A percentile compares a stretch with the other conserved stretches of the same genome.
Evolutionary conservation across 2,329 filamentous ascomycete species (phyloP).

Genomic region (Fusarium sp.): DNA sequence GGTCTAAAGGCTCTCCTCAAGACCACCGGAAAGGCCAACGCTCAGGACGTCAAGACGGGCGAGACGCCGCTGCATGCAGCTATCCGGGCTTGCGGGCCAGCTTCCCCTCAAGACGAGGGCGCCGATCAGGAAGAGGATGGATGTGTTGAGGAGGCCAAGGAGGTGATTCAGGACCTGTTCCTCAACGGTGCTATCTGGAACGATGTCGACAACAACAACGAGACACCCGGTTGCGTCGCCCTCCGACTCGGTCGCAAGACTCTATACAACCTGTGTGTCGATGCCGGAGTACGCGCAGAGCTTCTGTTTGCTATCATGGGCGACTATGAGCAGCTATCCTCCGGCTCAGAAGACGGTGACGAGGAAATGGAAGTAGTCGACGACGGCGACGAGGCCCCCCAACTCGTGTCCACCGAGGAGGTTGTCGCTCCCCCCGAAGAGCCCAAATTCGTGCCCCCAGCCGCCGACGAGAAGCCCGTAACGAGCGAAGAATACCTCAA

Average conservation of each 20-base stretch:
- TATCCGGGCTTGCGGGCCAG: conserved; percentile 79
- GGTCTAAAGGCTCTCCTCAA: conserved; percentile 80
- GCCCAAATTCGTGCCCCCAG: conserved; percentile 54
- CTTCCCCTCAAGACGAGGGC: conserved; percentile 45
- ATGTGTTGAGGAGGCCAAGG: conserved; percentile 73
- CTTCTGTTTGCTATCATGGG: conserved; percentile 87
- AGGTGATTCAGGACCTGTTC: conserved; percentile 82
- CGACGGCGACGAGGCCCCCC: conserved; percentile 57
- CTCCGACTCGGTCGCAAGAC: conserved; percentile 76
- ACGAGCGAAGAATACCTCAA: conserved; percentile 79
- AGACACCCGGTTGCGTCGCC: conserved; percentile 94
- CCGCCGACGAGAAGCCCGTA: conserved; percentile 62
- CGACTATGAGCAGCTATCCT: conserved; percentile 82
- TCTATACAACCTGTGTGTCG: conserved; percentile 87
- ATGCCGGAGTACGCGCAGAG: conserved; percentile 92
- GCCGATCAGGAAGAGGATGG: conserved; percentile 58
- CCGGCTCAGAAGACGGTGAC: conserved; percentile 66
- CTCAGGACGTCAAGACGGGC: conserved; percentile 87
- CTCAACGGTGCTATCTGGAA: conserved; percentile 97
- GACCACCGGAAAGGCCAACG: conserved; percentile 76
- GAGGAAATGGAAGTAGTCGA: conserved; percentile 65
- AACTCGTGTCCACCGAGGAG: conserved; percentile 49
- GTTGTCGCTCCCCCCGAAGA: conserved; percentile 51
- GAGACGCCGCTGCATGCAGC: conserved; percentile 92
- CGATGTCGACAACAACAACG: conserved; percentile 86